Conservation (phyloP, 192 early-diverging fungal species). For the Coemansia pectinata region DNA sequence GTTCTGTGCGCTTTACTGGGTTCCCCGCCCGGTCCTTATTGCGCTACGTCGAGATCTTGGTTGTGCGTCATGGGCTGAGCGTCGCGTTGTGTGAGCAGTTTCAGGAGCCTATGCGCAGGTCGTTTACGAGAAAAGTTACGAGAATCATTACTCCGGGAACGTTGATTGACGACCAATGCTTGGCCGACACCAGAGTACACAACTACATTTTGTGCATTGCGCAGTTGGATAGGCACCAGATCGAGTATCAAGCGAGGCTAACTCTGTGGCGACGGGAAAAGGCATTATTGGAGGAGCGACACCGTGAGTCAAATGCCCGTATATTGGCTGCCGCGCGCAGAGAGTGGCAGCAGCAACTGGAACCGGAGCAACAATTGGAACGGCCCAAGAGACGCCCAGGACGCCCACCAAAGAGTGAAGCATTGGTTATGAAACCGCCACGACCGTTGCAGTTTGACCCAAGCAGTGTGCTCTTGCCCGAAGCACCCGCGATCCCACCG, state of each 20-base stretch:
- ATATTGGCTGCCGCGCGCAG: slow-evolving; percentile 6
- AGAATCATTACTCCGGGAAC: slow-evolving; percentile 88
- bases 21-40: slow-evolving; percentile 68
- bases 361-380: neutral
- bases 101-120: slow-evolving; percentile 41
- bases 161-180: slow-evolving; percentile 71
- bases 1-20: slow-evolving; percentile 67
- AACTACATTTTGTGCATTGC: slow-evolving; percentile 75
- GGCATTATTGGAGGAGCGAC: neutral
- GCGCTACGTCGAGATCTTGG: slow-evolving; percentile 66
- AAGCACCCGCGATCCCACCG: slow-evolving; percentile 12
- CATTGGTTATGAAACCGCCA: slow-evolving; percentile 12
- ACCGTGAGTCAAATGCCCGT: neutral
- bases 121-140: slow-evolving; percentile 68
- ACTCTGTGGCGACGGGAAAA: slow-evolving; percentile 11
- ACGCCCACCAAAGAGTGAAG: slow-evolving; percentile 1
- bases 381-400: slow-evolving; percentile 8
- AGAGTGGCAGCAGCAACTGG: slow-evolving; percentile 4
- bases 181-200: slow-evolving; percentile 64
- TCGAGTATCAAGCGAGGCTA: neutral
- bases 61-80: slow-evolving; percentile 58
- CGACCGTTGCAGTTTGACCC: slow-evolving; percentile 22
- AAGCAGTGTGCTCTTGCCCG: slow-evolving; percentile 12
- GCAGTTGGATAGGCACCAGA: slow-evolving; percentile 18
- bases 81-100: slow-evolving; percentile 77